Base-by-base conservation (phyloP, 345 rosid genomes). In the Bruguiera gymnorhiza region DNA sequence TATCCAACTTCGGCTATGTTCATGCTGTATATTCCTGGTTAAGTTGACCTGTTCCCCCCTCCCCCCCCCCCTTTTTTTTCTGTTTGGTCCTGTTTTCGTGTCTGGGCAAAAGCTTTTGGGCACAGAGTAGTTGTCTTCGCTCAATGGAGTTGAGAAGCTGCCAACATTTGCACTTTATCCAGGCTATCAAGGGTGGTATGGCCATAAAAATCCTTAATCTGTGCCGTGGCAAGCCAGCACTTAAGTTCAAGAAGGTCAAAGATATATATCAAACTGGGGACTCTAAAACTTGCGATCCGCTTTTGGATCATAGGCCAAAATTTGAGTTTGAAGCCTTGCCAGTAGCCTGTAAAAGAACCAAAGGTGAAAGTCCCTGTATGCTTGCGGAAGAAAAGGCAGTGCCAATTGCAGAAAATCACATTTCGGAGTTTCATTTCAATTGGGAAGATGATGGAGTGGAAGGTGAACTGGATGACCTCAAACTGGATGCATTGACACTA, bases 81-180 rank as follows among this genome's bases (percentile, higher is more conserved):
- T 36, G 8, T 36, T 36, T 36, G 6, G 18, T 43, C 50, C 4
- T 43, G 50, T 43, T 43, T 43, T 43, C 19, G 0, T 13, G 50
- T 13, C 5, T 43, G 15, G 50, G 50, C 18, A 43, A 56, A 24
- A 56, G 10, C 60, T 6, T 56, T 56, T 24, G 29, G 60, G 60
- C 16, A 10, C 16, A 15, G 19, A 10, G 24, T 21, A 21, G 29
- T 23, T 24, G 24, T 56, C 59, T 62, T 62, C 11, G n/a, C 20
- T 58, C 62, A 72, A 87, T 88, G 91, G 88, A 86, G 79, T 77
- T 89, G 54, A 82, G 96, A 75, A 73, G 89, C 53, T 61, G 64
- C 50, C 68, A 60, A 31, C 80, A 82, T 69, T 75, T 80, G 32
- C 92, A 89, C 76, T 82, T 30, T 70, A 73, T 93, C 66, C 76